Evolutionary conservation across 2,329 filamentous ascomycete species (phyloP), one percentile per base, ranked within the genome.

Genomic region (Ceratocystis ficicola): DNA sequence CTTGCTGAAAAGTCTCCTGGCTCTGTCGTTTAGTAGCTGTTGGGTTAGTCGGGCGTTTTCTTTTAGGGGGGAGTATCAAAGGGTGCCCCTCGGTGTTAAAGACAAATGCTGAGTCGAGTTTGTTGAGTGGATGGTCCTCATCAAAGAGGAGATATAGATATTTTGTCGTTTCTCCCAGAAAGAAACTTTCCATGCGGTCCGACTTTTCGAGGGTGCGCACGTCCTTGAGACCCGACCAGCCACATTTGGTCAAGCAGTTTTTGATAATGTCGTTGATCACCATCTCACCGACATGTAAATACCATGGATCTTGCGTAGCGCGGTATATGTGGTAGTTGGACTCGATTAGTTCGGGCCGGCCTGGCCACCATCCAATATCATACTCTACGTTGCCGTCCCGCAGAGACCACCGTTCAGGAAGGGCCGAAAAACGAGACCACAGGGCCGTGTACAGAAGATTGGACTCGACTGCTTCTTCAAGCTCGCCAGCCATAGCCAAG

Each of bases 171-270:
- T 99, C 94, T 15, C 94, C 93, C 0, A 99, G 81, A 72, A 97
- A 97, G 80, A 97, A 99, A 73, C 93, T 97, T 76, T 99, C 94
- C 94, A 97, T 97, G 44, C 94, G 87, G 73, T 99, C 92, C 70
- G 84, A 89, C 75, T 90, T 85, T 75, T 96, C 90, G 2, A 93
- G 93, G 4, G 83, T 89, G 44, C 86, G 79, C 7, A 93, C 89
- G 73, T 92, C 87, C 71, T 91, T 87, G 44, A 97, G 80, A 0
- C 93, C 93, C 15, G 93, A 89, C 91, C 93, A 97, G 50, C 94
- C 94, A 71, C 94, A 99, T 68, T 84, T 82, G 0, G 91, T 90
- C 84, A 90, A 91, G 75, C 94, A 99, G 65, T 93, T 84, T 62
- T 89, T 82, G 71, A 88, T 87, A 71, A 99, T 91, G 72, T 99